Evolutionary conservation across 2,329 filamentous ascomycete genomes (phyloP).

Genomic region (Colletotrichum shisoi): DNA sequence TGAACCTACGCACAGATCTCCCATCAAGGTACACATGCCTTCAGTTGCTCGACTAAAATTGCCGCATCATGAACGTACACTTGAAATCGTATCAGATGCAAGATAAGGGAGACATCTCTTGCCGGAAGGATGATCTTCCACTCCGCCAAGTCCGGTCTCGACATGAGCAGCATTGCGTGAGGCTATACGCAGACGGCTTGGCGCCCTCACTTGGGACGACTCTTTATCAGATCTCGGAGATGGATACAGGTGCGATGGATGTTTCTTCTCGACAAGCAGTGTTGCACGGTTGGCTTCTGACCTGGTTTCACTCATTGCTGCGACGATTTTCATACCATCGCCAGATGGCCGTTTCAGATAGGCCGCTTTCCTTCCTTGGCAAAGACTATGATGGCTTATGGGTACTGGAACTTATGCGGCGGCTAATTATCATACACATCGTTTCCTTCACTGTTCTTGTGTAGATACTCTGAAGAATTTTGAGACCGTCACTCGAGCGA

Average conservation of each 20-base stretch:
- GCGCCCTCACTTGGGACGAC: constrained; percentile 8
- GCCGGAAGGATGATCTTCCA: constrained; percentile 27
- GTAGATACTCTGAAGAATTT: neutral
- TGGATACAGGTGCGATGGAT: neutral
- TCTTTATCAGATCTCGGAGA: constrained; percentile 13
- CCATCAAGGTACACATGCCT: constrained; percentile 17
- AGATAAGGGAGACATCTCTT: constrained; percentile 21
- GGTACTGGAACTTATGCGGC: neutral
- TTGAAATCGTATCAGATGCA: constrained; percentile 22
- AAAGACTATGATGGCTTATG: neutral
- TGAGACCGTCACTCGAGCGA: too few species aligned
- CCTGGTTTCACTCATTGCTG: neutral
- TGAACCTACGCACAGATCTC: constrained; percentile 6
- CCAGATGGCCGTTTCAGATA: neutral
- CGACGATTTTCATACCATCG: too few species aligned
- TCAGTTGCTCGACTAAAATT: neutral
- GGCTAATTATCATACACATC: too few species aligned
- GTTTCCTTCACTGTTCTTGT: too few species aligned
- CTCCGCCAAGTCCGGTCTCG: constrained; percentile 17
- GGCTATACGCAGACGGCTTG: constrained; percentile 14
- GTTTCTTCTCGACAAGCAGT: neutral
- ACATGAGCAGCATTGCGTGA: constrained; percentile 10
- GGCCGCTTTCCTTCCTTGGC: neutral
- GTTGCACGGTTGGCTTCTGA: neutral
- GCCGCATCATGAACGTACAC: constrained; percentile 12